A percentile compares a stretch with the other conserved stretches of the same genome.
These are phyloP conservation scores for Eucalyptus sp. DNA, from an alignment of 345 rosid species.

Conservation along the genomic window DNA sequence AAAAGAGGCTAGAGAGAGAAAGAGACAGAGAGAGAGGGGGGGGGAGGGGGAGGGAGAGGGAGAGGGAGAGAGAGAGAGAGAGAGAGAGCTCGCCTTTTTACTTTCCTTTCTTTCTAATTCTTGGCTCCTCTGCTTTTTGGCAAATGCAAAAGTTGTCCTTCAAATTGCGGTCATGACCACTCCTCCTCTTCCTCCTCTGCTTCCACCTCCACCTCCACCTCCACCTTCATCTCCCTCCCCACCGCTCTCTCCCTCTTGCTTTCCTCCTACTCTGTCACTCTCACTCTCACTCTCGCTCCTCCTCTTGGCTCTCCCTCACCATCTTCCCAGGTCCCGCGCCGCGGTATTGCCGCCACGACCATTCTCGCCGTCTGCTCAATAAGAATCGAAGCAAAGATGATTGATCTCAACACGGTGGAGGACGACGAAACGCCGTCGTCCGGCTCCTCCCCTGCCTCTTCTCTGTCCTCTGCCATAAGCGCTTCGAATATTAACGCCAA, in stretches of 20 bases:
- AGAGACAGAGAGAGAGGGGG: too few relatives aligned
- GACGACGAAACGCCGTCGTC: conserved; percentile 77
- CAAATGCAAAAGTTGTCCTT: not conserved
- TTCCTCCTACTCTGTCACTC: not conserved
- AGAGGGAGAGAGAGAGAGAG: not conserved
- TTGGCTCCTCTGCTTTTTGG: not conserved
- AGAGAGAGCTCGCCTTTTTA: not conserved
- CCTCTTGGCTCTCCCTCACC: not conserved
- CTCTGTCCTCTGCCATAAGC: conserved; percentile 26
- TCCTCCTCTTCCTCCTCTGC: not conserved
- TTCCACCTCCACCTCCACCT: not conserved
- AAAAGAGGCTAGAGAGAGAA: not conserved
- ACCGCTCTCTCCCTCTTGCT: not conserved
- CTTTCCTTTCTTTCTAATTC: not conserved
- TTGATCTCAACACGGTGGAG: conserved; percentile 91
- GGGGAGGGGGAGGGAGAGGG: not conserved
- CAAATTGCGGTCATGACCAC: not conserved
- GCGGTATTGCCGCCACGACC: not conserved
- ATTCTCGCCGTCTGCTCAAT: too few relatives aligned
- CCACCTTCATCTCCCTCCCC: not conserved
- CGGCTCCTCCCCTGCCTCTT: conserved; percentile 44
- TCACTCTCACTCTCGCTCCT: not conserved
- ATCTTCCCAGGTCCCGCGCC: not conserved
- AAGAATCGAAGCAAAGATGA: conserved; percentile 4
- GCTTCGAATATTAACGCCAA: conserved; percentile 46